phyloP scores from a whole-genome alignment of 495 filamentous ascomycete species.

The Hypoxylon perforatum region DNA sequence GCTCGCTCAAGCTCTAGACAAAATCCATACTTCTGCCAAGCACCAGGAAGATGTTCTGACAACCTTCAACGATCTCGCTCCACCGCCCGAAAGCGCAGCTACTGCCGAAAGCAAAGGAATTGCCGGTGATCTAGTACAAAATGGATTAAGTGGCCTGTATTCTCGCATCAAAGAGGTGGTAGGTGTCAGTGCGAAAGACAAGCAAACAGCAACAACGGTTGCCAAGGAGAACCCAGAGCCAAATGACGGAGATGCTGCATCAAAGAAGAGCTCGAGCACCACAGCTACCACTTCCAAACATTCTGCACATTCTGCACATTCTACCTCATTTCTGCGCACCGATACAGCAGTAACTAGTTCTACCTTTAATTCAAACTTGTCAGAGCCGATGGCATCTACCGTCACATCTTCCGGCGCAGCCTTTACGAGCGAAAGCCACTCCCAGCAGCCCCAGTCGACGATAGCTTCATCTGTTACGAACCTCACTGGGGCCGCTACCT shows the following conservation, averaged over 20 bases:
- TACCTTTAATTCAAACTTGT: conserved; percentile 49
- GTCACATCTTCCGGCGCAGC: conserved; percentile 49
- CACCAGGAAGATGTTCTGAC: conserved; percentile 78
- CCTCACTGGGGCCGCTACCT: conserved; percentile 53
- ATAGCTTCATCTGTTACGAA: conserved; percentile 66
- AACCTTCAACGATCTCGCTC: conserved; percentile 87
- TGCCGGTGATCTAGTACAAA: conserved; percentile 77
- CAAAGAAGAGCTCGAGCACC: conserved; percentile 50
- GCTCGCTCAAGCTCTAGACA: conserved; percentile 78
- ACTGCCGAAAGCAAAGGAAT: conserved; percentile 73
- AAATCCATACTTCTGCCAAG: conserved; percentile 85
- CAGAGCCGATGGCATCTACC: conserved; percentile 51
- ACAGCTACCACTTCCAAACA: conserved; percentile 55
- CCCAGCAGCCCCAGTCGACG: conserved; percentile 58
- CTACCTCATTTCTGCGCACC: conserved; percentile 43
- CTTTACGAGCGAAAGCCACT: conserved; percentile 50
- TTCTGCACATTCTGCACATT: conserved; percentile 50
- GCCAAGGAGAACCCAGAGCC: conserved; percentile 42
- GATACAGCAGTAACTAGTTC: conserved; percentile 52
- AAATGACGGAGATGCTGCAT: conserved; percentile 52
- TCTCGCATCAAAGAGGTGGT: conserved; percentile 83
- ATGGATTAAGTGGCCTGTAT: conserved; percentile 87
- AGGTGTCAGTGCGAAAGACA: conserved; percentile 71
- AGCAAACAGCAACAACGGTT: conserved; percentile 42
- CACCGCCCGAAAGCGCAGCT: conserved; percentile 64